Base-by-base conservation (phyloP, 129 eudicot species). In the Artemisia annua region DNA sequence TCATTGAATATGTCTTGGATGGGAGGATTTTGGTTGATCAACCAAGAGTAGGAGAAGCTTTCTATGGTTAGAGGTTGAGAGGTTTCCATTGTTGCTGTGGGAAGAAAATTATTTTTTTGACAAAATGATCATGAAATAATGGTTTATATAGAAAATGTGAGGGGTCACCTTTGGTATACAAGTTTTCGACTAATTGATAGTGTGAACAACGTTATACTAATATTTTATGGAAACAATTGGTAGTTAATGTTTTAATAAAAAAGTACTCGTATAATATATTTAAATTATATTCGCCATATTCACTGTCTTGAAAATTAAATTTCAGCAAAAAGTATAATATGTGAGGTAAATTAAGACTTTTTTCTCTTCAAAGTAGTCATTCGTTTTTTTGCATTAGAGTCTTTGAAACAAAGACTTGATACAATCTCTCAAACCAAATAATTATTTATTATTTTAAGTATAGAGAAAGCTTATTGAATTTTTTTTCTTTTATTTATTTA, bases 1-100 rank as follows among this genome's bases (percentile, higher is more conserved):
- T 30, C 52, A 67, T 66, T 74, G 49, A 69, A 70, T 35, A 54
- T 14, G 48, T 0, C 17, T 35, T 65, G 75, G 28, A 76, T 74
- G 18, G 82, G 43, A 11, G 89, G 83, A 12, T 78, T 70, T 75
- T n/a, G 72, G 80, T 79, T 76, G 67, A 75, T 65, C 30, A 92
- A 59, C 97, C 97, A 92, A 63, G 93, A 86, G 81, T 81, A 87
- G 11, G 97, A 92, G 72, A 92, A 92, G 73, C 97, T 92, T 58
- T 92, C 97, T 13, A 86, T 87, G 73, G 94, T 84, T 30, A 89
- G 81, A 59, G 91, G 18, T 55, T 91, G 87, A 48, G 83, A 78
- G 69, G 80, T 82, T 65, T 86, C 92, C 96, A 85, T 87, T 63
- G 66, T 44, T 49, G 19, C 7, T 14, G 12, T 60, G 24, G 53